Conservation (phyloP, 2,329 filamentous ascomycete species). For the Cladosporium austrohemisphaericum region DNA sequence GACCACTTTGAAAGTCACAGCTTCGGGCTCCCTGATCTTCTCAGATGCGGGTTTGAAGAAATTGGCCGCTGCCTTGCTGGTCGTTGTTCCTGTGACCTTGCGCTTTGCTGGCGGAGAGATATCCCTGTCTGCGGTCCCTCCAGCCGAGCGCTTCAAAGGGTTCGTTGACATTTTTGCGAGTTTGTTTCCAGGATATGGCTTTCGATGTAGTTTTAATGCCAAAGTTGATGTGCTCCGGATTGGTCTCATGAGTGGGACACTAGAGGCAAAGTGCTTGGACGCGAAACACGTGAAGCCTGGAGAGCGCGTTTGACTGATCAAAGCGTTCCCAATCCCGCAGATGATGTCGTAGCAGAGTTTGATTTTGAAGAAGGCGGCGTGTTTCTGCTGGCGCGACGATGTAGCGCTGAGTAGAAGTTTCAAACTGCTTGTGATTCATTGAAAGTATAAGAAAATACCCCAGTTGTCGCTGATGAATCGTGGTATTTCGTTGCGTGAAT, state of each 20-base stretch:
- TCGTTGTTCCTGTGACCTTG: conserved; percentile 52
- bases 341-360: no score
- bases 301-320: no score
- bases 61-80: conserved; percentile 64
- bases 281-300: no score
- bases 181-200: neutral
- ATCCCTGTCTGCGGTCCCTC: conserved; percentile 39
- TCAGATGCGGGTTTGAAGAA: conserved; percentile 88
- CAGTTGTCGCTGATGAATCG: no score
- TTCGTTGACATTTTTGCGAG: conserved; percentile 16
- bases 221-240: neutral
- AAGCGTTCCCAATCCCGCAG: no score
- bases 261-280: no score
- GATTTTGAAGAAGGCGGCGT: no score
- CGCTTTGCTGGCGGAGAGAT: conserved; percentile 57
- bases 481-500: no score
- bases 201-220: neutral
- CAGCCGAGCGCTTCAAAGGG: conserved; percentile 35
- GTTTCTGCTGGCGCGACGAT: no score
- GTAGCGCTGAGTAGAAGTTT: no score
- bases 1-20: conserved; percentile 64
- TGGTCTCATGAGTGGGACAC: neutral
- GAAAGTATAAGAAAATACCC: no score
- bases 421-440: no score
- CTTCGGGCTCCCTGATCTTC: conserved; percentile 65